These are phyloP conservation scores for Omphalotus olearius DNA, from an alignment of 1,284 basidiomycete genomes.

Conservation along the genomic window DNA sequence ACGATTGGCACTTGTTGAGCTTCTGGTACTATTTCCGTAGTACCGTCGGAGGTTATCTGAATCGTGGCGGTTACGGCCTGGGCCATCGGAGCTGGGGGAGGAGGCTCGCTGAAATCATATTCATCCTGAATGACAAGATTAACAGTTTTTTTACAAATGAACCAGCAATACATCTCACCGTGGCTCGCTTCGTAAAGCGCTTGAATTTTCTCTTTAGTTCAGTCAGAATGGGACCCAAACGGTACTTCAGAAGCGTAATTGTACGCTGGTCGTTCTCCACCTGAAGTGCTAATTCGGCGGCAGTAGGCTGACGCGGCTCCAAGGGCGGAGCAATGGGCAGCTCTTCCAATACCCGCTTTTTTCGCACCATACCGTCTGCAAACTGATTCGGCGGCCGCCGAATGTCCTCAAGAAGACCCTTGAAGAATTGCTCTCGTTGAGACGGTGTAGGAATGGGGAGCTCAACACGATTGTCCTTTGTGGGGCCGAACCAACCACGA, in stretches of 20 bases:
- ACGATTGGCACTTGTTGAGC: not conserved
- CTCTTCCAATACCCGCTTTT: slow-evolving; percentile 81
- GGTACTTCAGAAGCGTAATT: slow-evolving; percentile 82
- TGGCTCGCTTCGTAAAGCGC: slow-evolving; percentile 81
- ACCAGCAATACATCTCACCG: slow-evolving; percentile 43
- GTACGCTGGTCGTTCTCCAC: slow-evolving; percentile 78
- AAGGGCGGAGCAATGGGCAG: slow-evolving; percentile 88
- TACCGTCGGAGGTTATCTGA: slow-evolving; percentile 35
- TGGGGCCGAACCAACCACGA: slow-evolving; percentile 86
- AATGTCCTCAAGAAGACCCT: slow-evolving; percentile 65
- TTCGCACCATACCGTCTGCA: slow-evolving; percentile 85
- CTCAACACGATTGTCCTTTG: slow-evolving; percentile 70
- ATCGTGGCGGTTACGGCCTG: not conserved
- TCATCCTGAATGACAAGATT: slow-evolving; percentile 3
- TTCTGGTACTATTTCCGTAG: slow-evolving; percentile 33
- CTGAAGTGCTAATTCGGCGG: slow-evolving; percentile 81
- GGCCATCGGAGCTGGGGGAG: slow-evolving; percentile 26
- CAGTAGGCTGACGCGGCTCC: slow-evolving; percentile 80
- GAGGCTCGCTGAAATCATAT: slow-evolving; percentile 19
- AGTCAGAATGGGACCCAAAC: slow-evolving; percentile 81
- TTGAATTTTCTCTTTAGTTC: slow-evolving; percentile 95
- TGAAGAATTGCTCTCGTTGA: slow-evolving; percentile 79
- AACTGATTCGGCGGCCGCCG: slow-evolving; percentile 82
- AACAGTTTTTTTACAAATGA: not conserved
- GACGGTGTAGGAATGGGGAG: slow-evolving; percentile 47